A percentile compares a stretch with the other conserved stretches of the same genome.
phyloP scores from a whole-genome alignment of 306 rosid genomes.

The Lathyrus tuberosus region DNA sequence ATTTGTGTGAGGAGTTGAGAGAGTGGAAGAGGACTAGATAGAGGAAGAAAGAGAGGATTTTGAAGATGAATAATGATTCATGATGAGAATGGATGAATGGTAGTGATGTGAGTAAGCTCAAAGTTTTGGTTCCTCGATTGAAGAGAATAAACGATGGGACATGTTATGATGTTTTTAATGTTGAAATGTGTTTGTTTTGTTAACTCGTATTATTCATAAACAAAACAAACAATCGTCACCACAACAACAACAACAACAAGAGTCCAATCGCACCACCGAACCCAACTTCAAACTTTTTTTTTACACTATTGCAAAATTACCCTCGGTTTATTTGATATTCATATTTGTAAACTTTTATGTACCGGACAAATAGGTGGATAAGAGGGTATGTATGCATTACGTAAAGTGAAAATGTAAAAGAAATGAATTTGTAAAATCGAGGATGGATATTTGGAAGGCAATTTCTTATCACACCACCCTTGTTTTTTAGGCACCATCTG shows the following conservation, averaged over 20 bases:
- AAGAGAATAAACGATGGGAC: constrained; percentile 69
- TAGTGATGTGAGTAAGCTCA: too few relatives aligned
- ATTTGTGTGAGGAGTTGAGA: constrained; percentile 42
- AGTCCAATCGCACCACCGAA: constrained; percentile 50
- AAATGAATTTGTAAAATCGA: constrained; percentile 28
- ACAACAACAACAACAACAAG: constrained; percentile 18
- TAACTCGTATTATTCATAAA: constrained; percentile 33
- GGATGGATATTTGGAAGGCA: constrained; percentile 41
- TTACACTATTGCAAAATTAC: not conserved
- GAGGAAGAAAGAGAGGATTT: constrained; percentile 5
- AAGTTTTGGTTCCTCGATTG: constrained; percentile 61
- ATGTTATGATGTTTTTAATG: constrained; percentile 48
- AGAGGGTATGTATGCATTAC: constrained; percentile 10
- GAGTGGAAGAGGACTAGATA: constrained; percentile 23
- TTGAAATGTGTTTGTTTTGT: not conserved
- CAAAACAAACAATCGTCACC: constrained; percentile 33
- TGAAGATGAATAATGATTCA: not conserved
- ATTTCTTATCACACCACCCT: too few relatives aligned
- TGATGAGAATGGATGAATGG: constrained; percentile 13
- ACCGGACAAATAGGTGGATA: constrained; percentile 33
- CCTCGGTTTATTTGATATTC: not conserved
- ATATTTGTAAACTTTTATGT: not conserved
- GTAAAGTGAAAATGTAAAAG: constrained; percentile 34
- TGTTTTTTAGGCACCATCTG: too few relatives aligned
- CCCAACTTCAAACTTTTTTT: constrained; percentile 26